Conservation (phyloP, 2,329 filamentous ascomycete genomes). For the Trichoderma simmonsii region DNA sequence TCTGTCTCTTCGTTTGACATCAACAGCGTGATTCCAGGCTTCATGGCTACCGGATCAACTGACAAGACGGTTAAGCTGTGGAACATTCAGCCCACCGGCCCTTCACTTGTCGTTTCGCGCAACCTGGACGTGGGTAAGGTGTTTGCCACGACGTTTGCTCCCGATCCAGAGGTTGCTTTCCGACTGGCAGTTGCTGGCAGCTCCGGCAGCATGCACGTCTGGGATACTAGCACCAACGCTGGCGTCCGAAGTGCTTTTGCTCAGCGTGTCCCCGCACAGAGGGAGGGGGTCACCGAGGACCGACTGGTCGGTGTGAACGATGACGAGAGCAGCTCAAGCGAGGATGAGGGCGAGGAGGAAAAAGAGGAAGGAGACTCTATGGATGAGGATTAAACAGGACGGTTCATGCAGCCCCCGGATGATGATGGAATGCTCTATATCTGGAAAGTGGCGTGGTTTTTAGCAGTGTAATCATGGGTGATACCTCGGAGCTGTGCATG, state of each 20-base stretch:
- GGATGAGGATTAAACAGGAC: slow-evolving; percentile 25
- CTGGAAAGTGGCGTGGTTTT: slow-evolving; percentile 15
- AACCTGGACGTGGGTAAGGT: slow-evolving; percentile 94
- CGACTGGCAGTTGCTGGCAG: slow-evolving; percentile 89
- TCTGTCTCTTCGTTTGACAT: slow-evolving; percentile 90
- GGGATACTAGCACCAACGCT: slow-evolving; percentile 93
- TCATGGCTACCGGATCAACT: slow-evolving; percentile 87
- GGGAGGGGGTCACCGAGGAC: slow-evolving; percentile 62
- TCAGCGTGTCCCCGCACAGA: slow-evolving; percentile 54
- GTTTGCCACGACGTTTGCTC: slow-evolving; percentile 86
- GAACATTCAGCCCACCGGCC: slow-evolving; percentile 79
- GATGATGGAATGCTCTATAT: background rate
- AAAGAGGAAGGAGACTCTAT: slow-evolving; percentile 23
- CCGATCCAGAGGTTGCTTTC: slow-evolving; percentile 88
- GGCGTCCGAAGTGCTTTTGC: slow-evolving; percentile 84
- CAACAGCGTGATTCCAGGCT: slow-evolving; percentile 85
- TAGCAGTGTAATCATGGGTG: background rate
- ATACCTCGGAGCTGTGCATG: background rate
- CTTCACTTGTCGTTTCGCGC: slow-evolving; percentile 85
- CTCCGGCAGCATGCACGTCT: slow-evolving; percentile 88
- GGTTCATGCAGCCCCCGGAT: slow-evolving; percentile 2
- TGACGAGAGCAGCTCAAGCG: slow-evolving; percentile 64
- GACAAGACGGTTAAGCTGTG: slow-evolving; percentile 96
- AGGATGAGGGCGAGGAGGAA: slow-evolving; percentile 54
- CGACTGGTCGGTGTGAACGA: slow-evolving; percentile 71